Base-by-base conservation (phyloP, 331 rosid genomes). In the Malus hybrid region DNA sequence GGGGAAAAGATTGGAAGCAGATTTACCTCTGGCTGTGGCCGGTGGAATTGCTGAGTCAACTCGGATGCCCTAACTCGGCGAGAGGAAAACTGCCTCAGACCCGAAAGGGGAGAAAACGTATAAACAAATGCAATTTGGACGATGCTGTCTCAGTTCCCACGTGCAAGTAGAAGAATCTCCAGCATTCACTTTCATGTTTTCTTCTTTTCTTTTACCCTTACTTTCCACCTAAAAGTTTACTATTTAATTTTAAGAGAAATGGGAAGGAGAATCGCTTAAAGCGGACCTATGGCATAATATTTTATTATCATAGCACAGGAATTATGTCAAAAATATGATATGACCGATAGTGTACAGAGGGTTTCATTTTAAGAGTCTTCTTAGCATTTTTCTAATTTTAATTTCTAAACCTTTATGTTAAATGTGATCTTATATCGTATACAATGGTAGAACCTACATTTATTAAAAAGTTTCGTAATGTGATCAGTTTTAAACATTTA, bases 41-140 rank as follows among this genome's bases (percentile, higher is more conserved):
- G 69, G 72, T 13, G 24, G 66, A 69, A 62, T 74, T 34, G 61
- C 63, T 15, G 82, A 57, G 75, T 70, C 57, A 65, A 82, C 77
- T 46, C 75, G 44, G 71, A 70, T 11, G 75, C 77, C 84, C 76
- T 10, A 55, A 69, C 77, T 58, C 50, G 48, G 30, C 20, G 15
- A 29, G 63, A 28, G 28, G 19, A 30, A 24, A 36, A n/a, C 18
- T 5, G 53, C 13, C 55, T 24, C 7, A 1, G 28, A 58, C 16
- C 68, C 56, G 7, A 5, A 72, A 8, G 64, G 30, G 7, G 18
- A 34, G 26, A 22, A 7, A 72, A n/a, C 16, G 15, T 15, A 28
- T 7, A 28, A 52, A 53, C 48, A 13, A 48, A 70, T 4, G 44
- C 61, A 26, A 48, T 26, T 69, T 30, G 29, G 48, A 1, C 64